Evolutionary conservation across 2,329 filamentous ascomycete species (phyloP).

Genomic region (Pestalotiopsis sp.): DNA sequence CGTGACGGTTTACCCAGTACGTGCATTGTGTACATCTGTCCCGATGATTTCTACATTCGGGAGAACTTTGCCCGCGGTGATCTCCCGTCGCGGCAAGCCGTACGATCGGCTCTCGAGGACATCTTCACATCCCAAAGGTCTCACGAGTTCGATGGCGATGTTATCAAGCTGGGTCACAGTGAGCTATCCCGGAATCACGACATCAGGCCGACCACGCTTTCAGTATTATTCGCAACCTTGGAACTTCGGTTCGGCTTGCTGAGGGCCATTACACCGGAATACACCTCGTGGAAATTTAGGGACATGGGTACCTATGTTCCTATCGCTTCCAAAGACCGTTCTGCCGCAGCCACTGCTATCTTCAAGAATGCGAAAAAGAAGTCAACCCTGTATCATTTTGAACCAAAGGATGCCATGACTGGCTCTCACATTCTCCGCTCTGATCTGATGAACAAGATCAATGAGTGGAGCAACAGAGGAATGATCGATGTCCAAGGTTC

Average conservation of each 20-base stretch:
- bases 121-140: constrained; percentile 43
- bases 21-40: constrained; percentile 59
- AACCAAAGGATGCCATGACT: constrained; percentile 42
- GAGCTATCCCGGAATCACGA: constrained; percentile 51
- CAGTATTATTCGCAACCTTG: constrained; percentile 58
- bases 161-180: constrained; percentile 46
- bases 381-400: constrained; percentile 44
- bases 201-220: constrained; percentile 49
- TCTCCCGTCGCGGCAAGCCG: constrained; percentile 51
- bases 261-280: constrained; percentile 57
- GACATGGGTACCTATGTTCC: constrained; percentile 31
- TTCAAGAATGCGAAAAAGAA: constrained; percentile 38
- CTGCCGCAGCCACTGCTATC: constrained; percentile 45
- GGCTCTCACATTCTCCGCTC: constrained; percentile 36
- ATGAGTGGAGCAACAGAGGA: constrained; percentile 50
- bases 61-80: constrained; percentile 63
- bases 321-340: constrained; percentile 35
- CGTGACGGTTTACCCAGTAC: constrained; percentile 51
- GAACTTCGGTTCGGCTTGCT: constrained; percentile 59
- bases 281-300: constrained; percentile 54
- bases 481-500: constrained; percentile 50
- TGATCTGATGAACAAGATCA: constrained; percentile 54
- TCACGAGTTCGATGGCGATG: constrained; percentile 35
- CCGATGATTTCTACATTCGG: constrained; percentile 56
- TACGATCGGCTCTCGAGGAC: constrained; percentile 48